Percentiles rank a stretch among this genome's conserved stretches.
Conservation (phyloP, 2,329 filamentous ascomycete species). For the Aspergillus fischeri region DNA sequence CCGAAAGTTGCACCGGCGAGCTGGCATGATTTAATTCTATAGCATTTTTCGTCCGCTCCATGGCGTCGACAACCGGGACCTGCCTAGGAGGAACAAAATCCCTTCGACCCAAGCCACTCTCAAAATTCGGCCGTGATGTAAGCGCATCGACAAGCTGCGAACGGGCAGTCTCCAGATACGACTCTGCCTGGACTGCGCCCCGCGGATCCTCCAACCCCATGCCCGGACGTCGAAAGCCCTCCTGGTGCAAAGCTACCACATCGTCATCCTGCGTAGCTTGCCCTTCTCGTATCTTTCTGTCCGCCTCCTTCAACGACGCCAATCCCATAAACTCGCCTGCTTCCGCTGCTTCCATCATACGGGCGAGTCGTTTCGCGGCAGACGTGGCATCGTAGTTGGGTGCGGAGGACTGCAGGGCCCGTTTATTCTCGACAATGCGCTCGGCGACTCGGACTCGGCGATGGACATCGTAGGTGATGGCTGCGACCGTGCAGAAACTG, state of each 20-base stretch:
- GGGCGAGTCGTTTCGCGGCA: conserved; percentile 32
- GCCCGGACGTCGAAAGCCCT: neutral
- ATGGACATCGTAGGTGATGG: conserved; percentile 41
- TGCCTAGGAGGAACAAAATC: conserved; percentile 4
- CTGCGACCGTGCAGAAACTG: conserved; percentile 38
- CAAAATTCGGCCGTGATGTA: neutral
- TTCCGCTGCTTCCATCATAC: conserved; percentile 44
- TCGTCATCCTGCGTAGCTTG: conserved; percentile 1
- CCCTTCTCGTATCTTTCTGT: conserved; percentile 14
- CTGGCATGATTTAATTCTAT: neutral
- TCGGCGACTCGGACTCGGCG: conserved; percentile 39
- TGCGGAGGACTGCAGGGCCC: conserved; percentile 37
- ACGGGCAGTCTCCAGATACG: conserved; percentile 2
- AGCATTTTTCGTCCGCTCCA: conserved; percentile 1
- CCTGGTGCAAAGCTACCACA: neutral
- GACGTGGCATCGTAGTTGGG: conserved; percentile 40
- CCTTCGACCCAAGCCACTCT: neutral
- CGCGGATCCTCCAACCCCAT: neutral
- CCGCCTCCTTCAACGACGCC: conserved; percentile 31
- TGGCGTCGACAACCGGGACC: conserved; percentile 1
- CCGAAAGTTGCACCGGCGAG: neutral
- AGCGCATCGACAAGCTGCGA: neutral
- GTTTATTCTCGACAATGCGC: conserved; percentile 42
- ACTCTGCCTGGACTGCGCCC: neutral
- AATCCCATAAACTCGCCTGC: conserved; percentile 40